Conservation (phyloP, 768 basidiomycete genomes). For the Collybia sp. region DNA sequence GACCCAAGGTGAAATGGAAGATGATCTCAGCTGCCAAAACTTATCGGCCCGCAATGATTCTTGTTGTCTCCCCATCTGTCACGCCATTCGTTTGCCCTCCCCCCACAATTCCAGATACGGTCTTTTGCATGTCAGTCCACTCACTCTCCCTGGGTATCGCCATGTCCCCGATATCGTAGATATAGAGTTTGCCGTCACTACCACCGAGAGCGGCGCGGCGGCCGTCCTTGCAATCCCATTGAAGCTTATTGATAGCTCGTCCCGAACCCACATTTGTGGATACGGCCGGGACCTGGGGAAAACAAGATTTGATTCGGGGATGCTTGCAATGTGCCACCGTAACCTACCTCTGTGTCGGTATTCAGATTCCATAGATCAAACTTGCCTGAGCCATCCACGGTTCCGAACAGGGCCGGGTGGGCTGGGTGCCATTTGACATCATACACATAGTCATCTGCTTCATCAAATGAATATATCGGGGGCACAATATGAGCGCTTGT, state of each 20-base stretch:
- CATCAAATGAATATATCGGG: slow-evolving; percentile 92
- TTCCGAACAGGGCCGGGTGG: slow-evolving; percentile 92
- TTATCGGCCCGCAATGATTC: slow-evolving; percentile 28
- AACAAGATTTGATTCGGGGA: not conserved
- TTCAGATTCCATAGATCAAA: slow-evolving; percentile 99
- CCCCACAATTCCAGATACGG: slow-evolving; percentile 67
- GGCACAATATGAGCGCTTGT: slow-evolving; percentile 52
- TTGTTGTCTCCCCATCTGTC: slow-evolving; percentile 22
- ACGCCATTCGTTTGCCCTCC: slow-evolving; percentile 45
- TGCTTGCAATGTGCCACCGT: not conserved
- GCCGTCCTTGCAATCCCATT: slow-evolving; percentile 94
- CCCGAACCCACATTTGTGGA: slow-evolving; percentile 77
- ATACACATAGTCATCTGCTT: slow-evolving; percentile 98
- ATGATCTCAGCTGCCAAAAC: not conserved
- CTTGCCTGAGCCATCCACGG: slow-evolving; percentile 90
- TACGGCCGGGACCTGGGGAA: slow-evolving; percentile 79
- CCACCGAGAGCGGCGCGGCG: slow-evolving; percentile 87
- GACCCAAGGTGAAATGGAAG: no score
- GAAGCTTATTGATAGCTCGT: slow-evolving; percentile 89
- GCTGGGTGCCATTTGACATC: slow-evolving; percentile 98
- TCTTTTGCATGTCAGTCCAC: slow-evolving; percentile 92
- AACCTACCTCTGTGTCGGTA: slow-evolving; percentile 86
- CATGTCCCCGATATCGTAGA: slow-evolving; percentile 94
- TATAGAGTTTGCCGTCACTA: slow-evolving; percentile 87
- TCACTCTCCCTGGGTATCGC: slow-evolving; percentile 85